Evolutionary conservation across 1,284 basidiomycete species (phyloP), one percentile per base, ranked within the genome.

Genomic region (Malassezia pachydermatis): DNA sequence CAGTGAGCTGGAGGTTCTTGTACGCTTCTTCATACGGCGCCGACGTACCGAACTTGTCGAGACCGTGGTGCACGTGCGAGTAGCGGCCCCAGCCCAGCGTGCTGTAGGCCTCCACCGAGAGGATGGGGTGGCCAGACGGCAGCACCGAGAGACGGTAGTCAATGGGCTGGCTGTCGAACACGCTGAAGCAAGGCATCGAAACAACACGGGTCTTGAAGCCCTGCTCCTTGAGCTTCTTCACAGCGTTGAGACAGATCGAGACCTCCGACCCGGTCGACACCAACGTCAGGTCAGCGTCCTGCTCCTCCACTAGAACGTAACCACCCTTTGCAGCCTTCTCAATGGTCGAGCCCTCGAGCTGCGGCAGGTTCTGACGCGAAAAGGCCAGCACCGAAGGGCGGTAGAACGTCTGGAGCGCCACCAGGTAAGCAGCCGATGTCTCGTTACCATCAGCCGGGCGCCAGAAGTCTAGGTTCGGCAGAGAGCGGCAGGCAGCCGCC

Each of bases 361-460:
- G 89, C 50, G 88, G 88, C 45, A 95, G 79, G 78, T 89, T 88
- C 75, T 90, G 87, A 49, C 88, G 83, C 38, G 87, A 86, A 54
- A 89, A 81, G n/a, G 60, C 57, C 54, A 90, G 77, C 57, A 90
- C 79, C 28, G 88, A 89, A 32, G 89, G 89, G 11, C 86, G 89
- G 60, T 77, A 73, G 60, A 73, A 79, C 57, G 83, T 81, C 58
- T 79, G 77, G 65, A 95, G 74, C 43, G 88, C 84, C 42, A 84
- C 79, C 59, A 81, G 75, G 78, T 94, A 95, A 17, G 88, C 80
- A 32, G 86, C 90, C 29, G 86, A 89, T 29, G 85, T 87, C 78
- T 92, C 89, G 73, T 92, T 90, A 37, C 88, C 88, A 72, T 94
- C 88, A 33, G 88, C 88, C 6, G 87, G 86, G 53, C 86, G 81